These are phyloP conservation scores for Hordeum pubiflorum DNA, from an alignment of 202 grass and related monocot genomes.

Conservation along the genomic window DNA sequence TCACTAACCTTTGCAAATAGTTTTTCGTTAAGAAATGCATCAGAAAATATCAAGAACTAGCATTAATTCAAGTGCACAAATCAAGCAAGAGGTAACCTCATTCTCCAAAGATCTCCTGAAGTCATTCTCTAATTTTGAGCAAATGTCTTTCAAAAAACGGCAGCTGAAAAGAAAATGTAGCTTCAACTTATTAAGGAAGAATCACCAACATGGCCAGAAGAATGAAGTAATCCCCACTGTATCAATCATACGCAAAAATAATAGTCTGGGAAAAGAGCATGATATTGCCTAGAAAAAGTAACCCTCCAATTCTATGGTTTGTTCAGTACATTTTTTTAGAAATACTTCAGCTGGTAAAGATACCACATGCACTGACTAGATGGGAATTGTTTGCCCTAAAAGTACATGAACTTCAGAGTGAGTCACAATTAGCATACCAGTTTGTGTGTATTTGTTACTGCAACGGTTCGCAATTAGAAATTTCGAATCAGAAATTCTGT, in stretches of 20 bases:
- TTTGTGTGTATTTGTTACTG: background rate
- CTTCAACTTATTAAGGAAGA: conserved; percentile 3
- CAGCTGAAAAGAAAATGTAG: conserved; percentile 45
- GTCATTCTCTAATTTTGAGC: conserved; percentile 63
- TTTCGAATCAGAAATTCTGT: background rate
- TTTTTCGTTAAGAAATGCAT: background rate
- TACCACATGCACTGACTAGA: background rate
- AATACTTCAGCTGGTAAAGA: background rate
- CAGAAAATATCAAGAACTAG: background rate
- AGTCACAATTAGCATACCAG: background rate
- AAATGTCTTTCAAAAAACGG: conserved; percentile 61
- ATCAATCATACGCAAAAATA: background rate
- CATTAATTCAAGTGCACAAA: conserved; percentile 8
- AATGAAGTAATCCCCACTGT: background rate
- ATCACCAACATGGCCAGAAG: background rate
- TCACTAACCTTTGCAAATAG: conserved; percentile 54
- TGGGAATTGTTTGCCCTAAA: background rate
- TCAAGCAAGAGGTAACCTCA: conserved; percentile 40
- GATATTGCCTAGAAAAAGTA: background rate
- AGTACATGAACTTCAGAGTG: background rate
- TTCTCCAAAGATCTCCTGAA: conserved; percentile 60
- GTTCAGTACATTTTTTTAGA: background rate
- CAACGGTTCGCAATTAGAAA: background rate
- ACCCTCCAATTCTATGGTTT: background rate
- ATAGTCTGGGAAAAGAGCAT: background rate